Base-by-base conservation (phyloP, 148 eudicot species). In the Limonium bicolor region DNA sequence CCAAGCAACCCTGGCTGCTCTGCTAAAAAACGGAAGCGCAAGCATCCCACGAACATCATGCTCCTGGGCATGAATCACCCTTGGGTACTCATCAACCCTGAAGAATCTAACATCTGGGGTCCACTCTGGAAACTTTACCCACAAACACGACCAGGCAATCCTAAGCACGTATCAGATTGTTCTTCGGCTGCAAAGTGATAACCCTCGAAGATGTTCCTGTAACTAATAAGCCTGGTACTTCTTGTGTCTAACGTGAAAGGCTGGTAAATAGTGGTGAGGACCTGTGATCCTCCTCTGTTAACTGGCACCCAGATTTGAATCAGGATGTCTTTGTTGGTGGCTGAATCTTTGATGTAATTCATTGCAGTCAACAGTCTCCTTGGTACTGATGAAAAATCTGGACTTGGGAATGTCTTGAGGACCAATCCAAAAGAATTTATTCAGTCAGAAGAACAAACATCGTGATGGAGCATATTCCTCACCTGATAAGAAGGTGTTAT, bases 231-330 rank as follows among this genome's bases (percentile, higher is more conserved):
- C 25, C 61, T 68, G 15, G 76, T 63, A 41, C 73, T 66, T 37
- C 62, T 70, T 5, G 71, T 56, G 41, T 69, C 83, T 2, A 86
- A 53, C 16, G 74, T 67, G 56, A 65, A 81, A 49, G 83, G 86
- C 27, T 78, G 92, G 20, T 76, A 53, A 25, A 51, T 66, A 2
- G 96, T 86, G 5, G 74, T 81, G 5, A 86, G 54, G 41, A 86
- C 66, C 0, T 67, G 64, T 20, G 64, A 59, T 17, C 81, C 84
- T 4, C 62, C 84, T 29, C 61, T 61, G 29, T 51, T 63, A 31
- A 81, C 77, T 0, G 96, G 96, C 9, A 81, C 77, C 96, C 96
- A 86, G 55, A 86, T 67, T 64, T 86, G 96, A 11, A 86, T 63
- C 2, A 86, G 78, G 2, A 68, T 48, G 45, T 78, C 76, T 50